Percentiles rank a stretch among this genome's conserved stretches.
Evolutionary conservation across 108 stramenopile species (phyloP).

Genomic region (Pseudonitzschia multistriata): DNA sequence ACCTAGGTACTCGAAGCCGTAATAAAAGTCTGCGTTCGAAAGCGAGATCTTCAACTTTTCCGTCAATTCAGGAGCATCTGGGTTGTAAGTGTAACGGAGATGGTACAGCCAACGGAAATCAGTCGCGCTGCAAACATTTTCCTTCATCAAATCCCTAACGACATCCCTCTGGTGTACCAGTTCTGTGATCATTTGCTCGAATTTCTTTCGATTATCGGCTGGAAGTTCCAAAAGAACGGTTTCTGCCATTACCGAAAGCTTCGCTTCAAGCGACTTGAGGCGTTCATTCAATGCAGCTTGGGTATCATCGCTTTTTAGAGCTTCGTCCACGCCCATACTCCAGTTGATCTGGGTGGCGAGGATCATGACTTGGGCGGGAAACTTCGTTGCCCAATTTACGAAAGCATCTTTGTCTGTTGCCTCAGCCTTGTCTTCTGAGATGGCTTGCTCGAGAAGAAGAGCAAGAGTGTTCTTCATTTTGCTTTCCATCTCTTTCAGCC

Average conservation of each 20-base stretch:
- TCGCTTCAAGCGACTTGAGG: conserved; percentile 54
- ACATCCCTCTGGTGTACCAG: conserved; percentile 97
- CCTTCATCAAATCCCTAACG: conserved; percentile 77
- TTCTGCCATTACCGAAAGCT: conserved; percentile 90
- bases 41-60: conserved; percentile 84
- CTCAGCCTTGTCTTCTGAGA: conserved; percentile 54
- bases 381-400: conserved; percentile 82
- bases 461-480: conserved; percentile 92
- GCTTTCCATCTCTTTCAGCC: conserved; percentile 87
- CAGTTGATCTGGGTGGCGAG: conserved; percentile 91
- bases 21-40: conserved; percentile 93
- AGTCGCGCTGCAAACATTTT: conserved; percentile 54
- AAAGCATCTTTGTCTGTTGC: conserved; percentile 58
- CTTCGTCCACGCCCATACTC: conserved; percentile 86
- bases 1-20: conserved; percentile 98
- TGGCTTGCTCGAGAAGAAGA: conserved; percentile 75
- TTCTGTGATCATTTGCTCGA: conserved; percentile 98
- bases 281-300: conserved; percentile 40
- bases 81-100: conserved; percentile 87
- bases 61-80: conserved; percentile 60
- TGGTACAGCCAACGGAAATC: conserved; percentile 94
- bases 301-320: conserved; percentile 57
- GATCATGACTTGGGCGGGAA: conserved; percentile 95
- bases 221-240: conserved; percentile 87
- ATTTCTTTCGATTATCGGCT: conserved; percentile 89